These are phyloP conservation scores for Septoria petroselini DNA, from an alignment of 2,329 filamentous ascomycete genomes.

Conservation along the genomic window DNA sequence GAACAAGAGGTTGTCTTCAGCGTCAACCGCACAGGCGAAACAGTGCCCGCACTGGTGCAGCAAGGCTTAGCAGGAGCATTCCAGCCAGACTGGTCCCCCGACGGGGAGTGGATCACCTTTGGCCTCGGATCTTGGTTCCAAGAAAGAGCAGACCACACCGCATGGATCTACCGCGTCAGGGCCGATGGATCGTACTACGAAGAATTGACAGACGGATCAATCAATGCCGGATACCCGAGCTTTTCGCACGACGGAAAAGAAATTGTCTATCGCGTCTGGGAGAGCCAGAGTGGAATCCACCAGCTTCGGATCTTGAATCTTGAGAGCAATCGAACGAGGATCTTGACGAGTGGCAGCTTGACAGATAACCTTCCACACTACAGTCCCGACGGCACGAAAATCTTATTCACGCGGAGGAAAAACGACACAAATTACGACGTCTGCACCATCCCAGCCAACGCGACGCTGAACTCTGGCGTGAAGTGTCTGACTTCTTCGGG, in stretches of 20 bases:
- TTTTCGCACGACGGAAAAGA: slow-evolving; percentile 13
- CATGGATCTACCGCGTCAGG: slow-evolving; percentile 13
- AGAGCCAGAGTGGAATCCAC: slow-evolving; percentile 9
- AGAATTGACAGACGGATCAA: slow-evolving; percentile 12
- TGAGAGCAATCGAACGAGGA: slow-evolving; percentile 8
- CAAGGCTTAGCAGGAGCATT: slow-evolving; percentile 18
- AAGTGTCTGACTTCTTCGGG: slow-evolving; percentile 15
- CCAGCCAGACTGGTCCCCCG: slow-evolving; percentile 13
- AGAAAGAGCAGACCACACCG: slow-evolving; percentile 9
- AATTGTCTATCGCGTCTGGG: slow-evolving; percentile 18
- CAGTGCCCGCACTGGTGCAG: slow-evolving; percentile 4
- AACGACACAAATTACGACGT: slow-evolving; percentile 20
- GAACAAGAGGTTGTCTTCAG: slow-evolving; percentile 11
- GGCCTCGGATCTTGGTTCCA: slow-evolving; percentile 20
- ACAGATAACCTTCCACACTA: slow-evolving; percentile 17
- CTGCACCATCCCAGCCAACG: slow-evolving; percentile 18
- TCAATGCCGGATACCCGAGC: slow-evolving; percentile 18
- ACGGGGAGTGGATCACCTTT: slow-evolving; percentile 13
- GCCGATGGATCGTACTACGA: slow-evolving; percentile 9
- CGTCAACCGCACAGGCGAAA: slow-evolving; percentile 9
- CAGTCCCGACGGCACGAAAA: slow-evolving; percentile 12
- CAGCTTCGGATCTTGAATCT: slow-evolving; percentile 18
- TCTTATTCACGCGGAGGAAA: slow-evolving; percentile 18
- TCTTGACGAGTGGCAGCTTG: slow-evolving; percentile 13
- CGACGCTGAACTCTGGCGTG: slow-evolving; percentile 7